A percentile compares a stretch with the other conserved stretches of the same genome.
Conservation (phyloP, 805 yeast species). For the Metschnikowia peoriensis region DNA sequence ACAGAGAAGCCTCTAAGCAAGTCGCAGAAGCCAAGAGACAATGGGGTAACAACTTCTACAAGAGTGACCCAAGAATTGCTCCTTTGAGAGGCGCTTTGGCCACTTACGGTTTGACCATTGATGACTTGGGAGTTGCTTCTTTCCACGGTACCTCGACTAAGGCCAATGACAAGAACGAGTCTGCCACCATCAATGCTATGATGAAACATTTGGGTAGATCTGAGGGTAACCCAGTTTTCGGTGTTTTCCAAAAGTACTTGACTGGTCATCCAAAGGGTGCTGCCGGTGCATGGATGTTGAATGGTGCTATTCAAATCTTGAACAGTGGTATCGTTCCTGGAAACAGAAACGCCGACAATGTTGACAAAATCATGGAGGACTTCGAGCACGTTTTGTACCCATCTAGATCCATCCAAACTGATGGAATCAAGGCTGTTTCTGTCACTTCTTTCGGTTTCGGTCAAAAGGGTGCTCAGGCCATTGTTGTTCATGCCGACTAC, state of each 20-base stretch:
- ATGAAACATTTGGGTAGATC: slow-evolving; percentile 94
- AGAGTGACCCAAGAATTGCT: slow-evolving; percentile 88
- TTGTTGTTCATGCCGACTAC: slow-evolving; percentile 91
- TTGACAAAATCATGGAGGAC: slow-evolving; percentile 78
- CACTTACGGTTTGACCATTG: slow-evolving; percentile 86
- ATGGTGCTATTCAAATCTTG: slow-evolving; percentile 93
- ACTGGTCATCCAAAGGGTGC: slow-evolving; percentile 99
- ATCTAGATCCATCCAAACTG: slow-evolving; percentile 88
- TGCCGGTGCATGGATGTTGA: slow-evolving; percentile 99
- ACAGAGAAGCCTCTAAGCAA: slow-evolving; percentile 82
- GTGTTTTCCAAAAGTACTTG: slow-evolving; percentile 97
- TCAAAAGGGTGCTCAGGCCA: slow-evolving; percentile 98
- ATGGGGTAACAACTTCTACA: slow-evolving; percentile 95
- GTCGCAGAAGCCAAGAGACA: slow-evolving; percentile 83
- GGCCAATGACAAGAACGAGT: slow-evolving; percentile 98
- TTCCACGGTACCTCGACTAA: slow-evolving; percentile 99
- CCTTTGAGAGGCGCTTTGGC: slow-evolving; percentile 98
- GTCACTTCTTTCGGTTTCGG: slow-evolving; percentile 99
- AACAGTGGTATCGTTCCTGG: slow-evolving; percentile 96
- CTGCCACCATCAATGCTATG: slow-evolving; percentile 87
- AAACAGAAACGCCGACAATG: slow-evolving; percentile 96
- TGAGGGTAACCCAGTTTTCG: slow-evolving; percentile 95
- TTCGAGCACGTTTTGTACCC: slow-evolving; percentile 91
- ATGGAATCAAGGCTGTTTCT: slow-evolving; percentile 96
- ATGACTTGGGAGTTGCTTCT: slow-evolving; percentile 93